These are phyloP conservation scores for Trypanosoma scelopori DNA, from an alignment of 208 protist genomes.

Conservation along the genomic window DNA sequence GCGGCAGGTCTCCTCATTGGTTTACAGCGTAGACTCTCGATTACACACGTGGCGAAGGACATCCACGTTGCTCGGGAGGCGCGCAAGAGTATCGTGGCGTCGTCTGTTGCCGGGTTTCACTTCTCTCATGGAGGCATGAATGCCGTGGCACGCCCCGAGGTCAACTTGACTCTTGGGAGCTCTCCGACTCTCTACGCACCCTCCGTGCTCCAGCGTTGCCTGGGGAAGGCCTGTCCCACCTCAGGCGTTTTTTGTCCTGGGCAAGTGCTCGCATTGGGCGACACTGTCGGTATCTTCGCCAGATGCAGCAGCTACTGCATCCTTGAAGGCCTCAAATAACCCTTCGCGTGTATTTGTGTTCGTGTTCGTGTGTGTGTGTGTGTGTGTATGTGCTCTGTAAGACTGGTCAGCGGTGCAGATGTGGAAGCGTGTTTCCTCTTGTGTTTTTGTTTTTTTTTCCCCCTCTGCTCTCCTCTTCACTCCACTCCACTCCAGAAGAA, in stretches of 20 bases:
- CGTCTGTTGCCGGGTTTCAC: slow-evolving; percentile 68
- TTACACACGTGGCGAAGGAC: slow-evolving; percentile 64
- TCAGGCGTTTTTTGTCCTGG: slow-evolving; percentile 75
- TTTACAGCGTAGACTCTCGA: slow-evolving; percentile 45
- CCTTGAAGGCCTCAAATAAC: slow-evolving; percentile 65
- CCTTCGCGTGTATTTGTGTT: no score
- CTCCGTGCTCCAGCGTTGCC: slow-evolving; percentile 69
- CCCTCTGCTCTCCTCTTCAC: no score
- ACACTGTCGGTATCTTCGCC: slow-evolving; percentile 53
- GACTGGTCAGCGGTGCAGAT: slow-evolving; percentile 3
- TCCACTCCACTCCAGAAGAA: no score
- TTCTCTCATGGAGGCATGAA: slow-evolving; percentile 86
- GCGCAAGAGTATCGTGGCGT: slow-evolving; percentile 65
- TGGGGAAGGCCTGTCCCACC: slow-evolving; percentile 63
- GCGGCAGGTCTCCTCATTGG: slow-evolving; percentile 63
- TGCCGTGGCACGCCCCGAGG: slow-evolving; percentile 59
- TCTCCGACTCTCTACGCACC: slow-evolving; percentile 57
- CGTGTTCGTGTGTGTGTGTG: slow-evolving; percentile 4
- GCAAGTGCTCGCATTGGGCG: slow-evolving; percentile 62
- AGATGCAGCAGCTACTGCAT: slow-evolving; percentile 79
- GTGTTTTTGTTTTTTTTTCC: slow-evolving; percentile 13
- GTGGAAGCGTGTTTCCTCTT: slow-evolving; percentile 6
- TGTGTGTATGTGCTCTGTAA: no score
- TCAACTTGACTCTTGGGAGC: slow-evolving; percentile 60
- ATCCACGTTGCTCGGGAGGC: slow-evolving; percentile 75